These are phyloP conservation scores for Cardiospermum halicacabum DNA, from an alignment of 345 rosid species.

Conservation along the genomic window DNA sequence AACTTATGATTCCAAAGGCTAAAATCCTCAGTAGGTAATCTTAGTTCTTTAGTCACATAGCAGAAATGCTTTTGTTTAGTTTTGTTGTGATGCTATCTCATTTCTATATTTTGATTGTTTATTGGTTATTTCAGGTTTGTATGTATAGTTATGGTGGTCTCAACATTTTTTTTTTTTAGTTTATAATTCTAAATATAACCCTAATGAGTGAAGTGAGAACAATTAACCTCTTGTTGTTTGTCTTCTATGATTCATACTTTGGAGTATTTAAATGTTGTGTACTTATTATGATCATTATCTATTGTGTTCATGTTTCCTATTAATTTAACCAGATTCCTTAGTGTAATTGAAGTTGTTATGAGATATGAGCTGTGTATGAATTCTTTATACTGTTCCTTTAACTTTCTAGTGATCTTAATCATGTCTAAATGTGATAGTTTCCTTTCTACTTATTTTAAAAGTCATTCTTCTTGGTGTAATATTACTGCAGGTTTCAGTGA, in stretches of 20 bases:
- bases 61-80: not conserved
- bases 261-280: not conserved
- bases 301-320: conserved; percentile 13
- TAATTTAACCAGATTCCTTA: conserved; percentile 1
- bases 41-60: too few species aligned
- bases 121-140: not conserved
- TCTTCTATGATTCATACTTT: not conserved
- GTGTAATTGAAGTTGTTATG: conserved; percentile 12
- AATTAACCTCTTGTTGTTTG: not conserved
- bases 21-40: not conserved
- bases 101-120: not conserved
- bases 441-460: conserved; percentile 6
- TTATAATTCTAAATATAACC: not conserved
- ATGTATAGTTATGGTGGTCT: not conserved
- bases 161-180: not conserved
- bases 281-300: conserved; percentile 17
- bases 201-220: not conserved
- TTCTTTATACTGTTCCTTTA: conserved; percentile 5
- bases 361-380: conserved; percentile 23
- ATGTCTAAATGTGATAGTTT: conserved; percentile 17
- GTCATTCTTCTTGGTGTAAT: conserved; percentile 17
- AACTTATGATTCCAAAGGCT: not conserved
- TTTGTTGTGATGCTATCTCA: not conserved
- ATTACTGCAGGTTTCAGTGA: conserved; percentile 34
- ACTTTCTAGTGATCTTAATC: conserved; percentile 15